These are phyloP conservation scores for Eurotiales sp. DNA, from an alignment of 2,329 filamentous ascomycete species.

Conservation along the genomic window DNA sequence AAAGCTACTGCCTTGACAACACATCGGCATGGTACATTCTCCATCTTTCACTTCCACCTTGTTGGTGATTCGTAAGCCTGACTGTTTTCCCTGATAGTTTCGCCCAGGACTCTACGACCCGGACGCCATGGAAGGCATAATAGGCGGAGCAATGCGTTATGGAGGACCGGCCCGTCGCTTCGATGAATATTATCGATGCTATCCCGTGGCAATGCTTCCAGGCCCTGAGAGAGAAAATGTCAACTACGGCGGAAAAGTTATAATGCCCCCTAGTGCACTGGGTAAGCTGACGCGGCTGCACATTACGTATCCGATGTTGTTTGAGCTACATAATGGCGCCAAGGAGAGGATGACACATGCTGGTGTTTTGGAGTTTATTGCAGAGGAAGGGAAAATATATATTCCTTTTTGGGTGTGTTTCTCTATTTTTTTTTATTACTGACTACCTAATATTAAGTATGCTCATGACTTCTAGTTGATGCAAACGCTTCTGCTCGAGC, in stretches of 20 bases:
- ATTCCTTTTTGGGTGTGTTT: slow-evolving; percentile 80
- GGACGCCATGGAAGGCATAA: slow-evolving; percentile 51
- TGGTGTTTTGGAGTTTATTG: slow-evolving; percentile 94
- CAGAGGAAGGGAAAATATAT: slow-evolving; percentile 94
- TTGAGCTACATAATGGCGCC: slow-evolving; percentile 89
- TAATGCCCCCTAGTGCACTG: slow-evolving; percentile 91
- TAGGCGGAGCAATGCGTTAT: slow-evolving; percentile 52
- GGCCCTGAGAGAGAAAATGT: slow-evolving; percentile 83
- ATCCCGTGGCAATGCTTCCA: slow-evolving; percentile 90
- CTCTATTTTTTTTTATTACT: not conserved
- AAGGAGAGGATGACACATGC: slow-evolving; percentile 80
- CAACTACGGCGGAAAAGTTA: slow-evolving; percentile 96
- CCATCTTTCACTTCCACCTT: not conserved
- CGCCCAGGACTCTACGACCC: slow-evolving; percentile 51
- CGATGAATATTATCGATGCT: slow-evolving; percentile 98
- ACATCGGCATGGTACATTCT: slow-evolving; percentile 9
- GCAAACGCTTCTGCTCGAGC: slow-evolving; percentile 83
- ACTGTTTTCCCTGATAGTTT: slow-evolving; percentile 32
- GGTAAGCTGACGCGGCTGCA: slow-evolving; percentile 95
- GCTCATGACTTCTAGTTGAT: slow-evolving; percentile 69
- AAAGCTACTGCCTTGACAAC: not conserved
- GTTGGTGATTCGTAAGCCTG: not conserved
- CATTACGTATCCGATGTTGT: slow-evolving; percentile 95
- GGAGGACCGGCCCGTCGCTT: slow-evolving; percentile 66
- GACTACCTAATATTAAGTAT: slow-evolving; percentile 20